Percentiles rank a stretch among this genome's conserved stretches.
Evolutionary conservation across 1,139 yeast genomes (phyloP).

Genomic region (Arxiozyma bovina): DNA sequence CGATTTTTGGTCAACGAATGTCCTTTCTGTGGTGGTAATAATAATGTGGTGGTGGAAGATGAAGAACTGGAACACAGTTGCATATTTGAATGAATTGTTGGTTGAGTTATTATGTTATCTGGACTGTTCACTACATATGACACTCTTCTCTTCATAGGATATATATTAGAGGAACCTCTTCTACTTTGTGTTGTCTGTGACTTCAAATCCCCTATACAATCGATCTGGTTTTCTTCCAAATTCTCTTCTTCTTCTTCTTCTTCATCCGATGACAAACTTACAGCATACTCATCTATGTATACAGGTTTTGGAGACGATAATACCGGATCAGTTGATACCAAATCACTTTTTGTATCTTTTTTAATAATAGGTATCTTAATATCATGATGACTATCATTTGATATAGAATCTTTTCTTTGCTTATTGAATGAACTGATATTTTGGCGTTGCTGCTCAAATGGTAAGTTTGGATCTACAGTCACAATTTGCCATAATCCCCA

Average conservation of each 20-base stretch:
- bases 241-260: slow-evolving; percentile 23
- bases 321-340: neutral
- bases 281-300: slow-evolving; percentile 37
- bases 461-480: slow-evolving; percentile 37
- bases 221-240: slow-evolving; percentile 9
- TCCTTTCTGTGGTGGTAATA: slow-evolving; percentile 31
- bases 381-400: neutral
- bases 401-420: slow-evolving; percentile 27
- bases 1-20: slow-evolving; percentile 16
- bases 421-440: slow-evolving; percentile 29
- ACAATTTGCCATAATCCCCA: slow-evolving; percentile 98
- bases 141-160: slow-evolving; percentile 12
- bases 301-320: slow-evolving; percentile 8
- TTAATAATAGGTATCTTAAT: neutral
- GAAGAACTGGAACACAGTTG: neutral
- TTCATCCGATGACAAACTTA: slow-evolving; percentile 34
- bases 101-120: neutral
- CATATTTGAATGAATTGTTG: neutral
- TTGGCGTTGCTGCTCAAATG: slow-evolving; percentile 37
- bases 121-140: slow-evolving; percentile 18
- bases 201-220: neutral
- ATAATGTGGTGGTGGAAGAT: neutral
- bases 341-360: neutral
- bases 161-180: slow-evolving; percentile 1
- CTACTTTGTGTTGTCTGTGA: neutral